A percentile compares a stretch with the other conserved stretches of the same genome.
Conservation (phyloP, 1,284 basidiomycete species). For the Heterobasidion occidentale region DNA sequence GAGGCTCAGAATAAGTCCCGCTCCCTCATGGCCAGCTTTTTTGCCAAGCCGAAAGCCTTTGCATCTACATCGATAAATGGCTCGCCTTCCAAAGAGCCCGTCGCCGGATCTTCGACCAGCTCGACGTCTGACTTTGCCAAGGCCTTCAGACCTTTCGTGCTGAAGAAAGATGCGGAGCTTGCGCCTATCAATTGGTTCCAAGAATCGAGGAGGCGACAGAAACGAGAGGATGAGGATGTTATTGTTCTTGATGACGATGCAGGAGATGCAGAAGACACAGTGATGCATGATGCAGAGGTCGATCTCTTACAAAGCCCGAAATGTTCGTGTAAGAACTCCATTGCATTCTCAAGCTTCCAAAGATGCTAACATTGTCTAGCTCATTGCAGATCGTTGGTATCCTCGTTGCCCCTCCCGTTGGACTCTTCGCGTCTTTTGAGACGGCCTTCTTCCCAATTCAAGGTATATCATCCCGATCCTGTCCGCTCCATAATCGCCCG, state of each 20-base stretch:
- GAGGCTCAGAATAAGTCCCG: slow-evolving; percentile 64
- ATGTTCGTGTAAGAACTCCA: slow-evolving; percentile 24
- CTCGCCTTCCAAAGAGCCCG: slow-evolving; percentile 24
- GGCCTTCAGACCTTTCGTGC: slow-evolving; percentile 68
- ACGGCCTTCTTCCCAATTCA: slow-evolving; percentile 18
- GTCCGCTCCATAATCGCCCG: slow-evolving; percentile 54
- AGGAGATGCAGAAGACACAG: slow-evolving; percentile 16
- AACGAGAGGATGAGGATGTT: slow-evolving; percentile 29
- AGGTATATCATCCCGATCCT: slow-evolving; percentile 24
- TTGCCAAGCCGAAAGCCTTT: slow-evolving; percentile 47
- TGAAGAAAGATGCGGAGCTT: slow-evolving; percentile 64
- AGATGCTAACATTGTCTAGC: slow-evolving; percentile 22
- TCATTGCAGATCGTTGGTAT: slow-evolving; percentile 32
- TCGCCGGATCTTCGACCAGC: slow-evolving; percentile 23
- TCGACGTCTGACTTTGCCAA: slow-evolving; percentile 55
- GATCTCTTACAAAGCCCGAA: slow-evolving; percentile 17
- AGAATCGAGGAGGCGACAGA: slow-evolving; percentile 17
- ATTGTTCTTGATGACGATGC: slow-evolving; percentile 45
- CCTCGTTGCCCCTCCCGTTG: slow-evolving; percentile 24
- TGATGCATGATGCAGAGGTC: slow-evolving; percentile 11
- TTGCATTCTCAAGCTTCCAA: background rate
- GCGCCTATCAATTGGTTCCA: slow-evolving; percentile 69
- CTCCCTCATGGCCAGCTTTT: slow-evolving; percentile 70
- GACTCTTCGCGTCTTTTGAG: background rate
- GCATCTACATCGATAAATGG: slow-evolving; percentile 13